Conservation (phyloP, 192 early-diverging fungal genomes). For the Coemansia interrupta region DNA sequence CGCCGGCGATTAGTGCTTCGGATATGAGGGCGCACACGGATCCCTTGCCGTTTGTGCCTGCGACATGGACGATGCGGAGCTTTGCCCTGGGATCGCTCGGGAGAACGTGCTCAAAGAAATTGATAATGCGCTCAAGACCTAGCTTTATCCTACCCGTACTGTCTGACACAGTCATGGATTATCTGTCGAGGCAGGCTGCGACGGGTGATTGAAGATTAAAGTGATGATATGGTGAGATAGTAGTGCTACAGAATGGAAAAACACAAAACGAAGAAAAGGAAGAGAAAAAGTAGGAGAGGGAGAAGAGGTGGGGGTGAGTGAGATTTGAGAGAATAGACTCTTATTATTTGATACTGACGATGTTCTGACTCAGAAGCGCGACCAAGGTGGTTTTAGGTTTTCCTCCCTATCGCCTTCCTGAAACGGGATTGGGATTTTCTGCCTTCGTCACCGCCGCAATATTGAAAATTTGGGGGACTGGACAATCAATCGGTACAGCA, state of each 20-base stretch:
- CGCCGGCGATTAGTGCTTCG: constrained; percentile 28
- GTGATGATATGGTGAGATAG: neutral
- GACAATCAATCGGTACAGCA: neutral
- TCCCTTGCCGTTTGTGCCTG: constrained; percentile 90
- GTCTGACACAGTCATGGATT: constrained; percentile 23
- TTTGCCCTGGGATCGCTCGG: constrained; percentile 52
- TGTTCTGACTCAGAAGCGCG: constrained; percentile 1
- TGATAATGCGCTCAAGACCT: constrained; percentile 49
- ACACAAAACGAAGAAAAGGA: neutral
- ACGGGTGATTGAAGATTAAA: neutral
- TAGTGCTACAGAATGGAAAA: neutral
- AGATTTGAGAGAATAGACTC: neutral
- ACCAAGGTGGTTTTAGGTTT: neutral
- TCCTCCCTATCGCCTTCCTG: too few relatives aligned
- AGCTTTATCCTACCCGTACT: constrained; percentile 25
- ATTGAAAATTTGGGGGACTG: too few relatives aligned
- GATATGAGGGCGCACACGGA: constrained; percentile 65
- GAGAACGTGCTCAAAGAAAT: constrained; percentile 49
- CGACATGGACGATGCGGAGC: constrained; percentile 70
- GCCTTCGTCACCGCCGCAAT: neutral
- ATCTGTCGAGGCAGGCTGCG: neutral
- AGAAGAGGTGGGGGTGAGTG: neutral
- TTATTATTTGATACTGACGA: too few relatives aligned
- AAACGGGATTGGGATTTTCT: neutral
- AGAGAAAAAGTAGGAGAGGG: constrained; percentile 5